Percentiles rank a stretch among this genome's conserved stretches.
Evolutionary conservation across 495 filamentous ascomycete genomes (phyloP).

Genomic region (Viridothelium virens): DNA sequence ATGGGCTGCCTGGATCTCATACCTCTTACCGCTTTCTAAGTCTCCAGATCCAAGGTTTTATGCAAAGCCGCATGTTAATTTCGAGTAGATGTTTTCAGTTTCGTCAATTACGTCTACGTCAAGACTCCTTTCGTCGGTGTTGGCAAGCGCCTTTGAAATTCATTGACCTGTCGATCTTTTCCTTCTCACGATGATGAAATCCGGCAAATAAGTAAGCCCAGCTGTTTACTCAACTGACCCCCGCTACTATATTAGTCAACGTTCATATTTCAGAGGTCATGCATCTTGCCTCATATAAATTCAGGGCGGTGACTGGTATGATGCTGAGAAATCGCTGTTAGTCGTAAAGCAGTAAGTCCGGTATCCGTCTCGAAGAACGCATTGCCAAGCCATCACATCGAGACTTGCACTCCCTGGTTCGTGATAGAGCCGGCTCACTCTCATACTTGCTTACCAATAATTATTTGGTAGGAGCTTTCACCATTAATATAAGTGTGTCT

Average conservation of each 20-base stretch:
- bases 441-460: not conserved
- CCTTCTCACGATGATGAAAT: not conserved
- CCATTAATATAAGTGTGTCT: not conserved
- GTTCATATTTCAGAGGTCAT: not conserved
- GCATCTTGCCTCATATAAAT: not conserved
- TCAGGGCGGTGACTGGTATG: not conserved
- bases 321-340: not conserved
- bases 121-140: too few relatives aligned
- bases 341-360: not conserved
- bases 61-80: too few relatives aligned
- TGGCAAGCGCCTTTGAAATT: not conserved
- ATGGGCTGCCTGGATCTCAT: too few relatives aligned
- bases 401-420: not conserved
- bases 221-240: not conserved
- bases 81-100: too few relatives aligned
- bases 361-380: not conserved
- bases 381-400: not conserved
- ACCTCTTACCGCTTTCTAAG: too few relatives aligned
- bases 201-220: not conserved
- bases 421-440: not conserved
- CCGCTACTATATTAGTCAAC: not conserved
- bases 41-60: too few relatives aligned
- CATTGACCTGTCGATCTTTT: not conserved
- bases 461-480: not conserved
- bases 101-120: too few relatives aligned